Evolutionary conservation across 148 eudicot genomes (phyloP).

Genomic region (Rhododendron ovatum): DNA sequence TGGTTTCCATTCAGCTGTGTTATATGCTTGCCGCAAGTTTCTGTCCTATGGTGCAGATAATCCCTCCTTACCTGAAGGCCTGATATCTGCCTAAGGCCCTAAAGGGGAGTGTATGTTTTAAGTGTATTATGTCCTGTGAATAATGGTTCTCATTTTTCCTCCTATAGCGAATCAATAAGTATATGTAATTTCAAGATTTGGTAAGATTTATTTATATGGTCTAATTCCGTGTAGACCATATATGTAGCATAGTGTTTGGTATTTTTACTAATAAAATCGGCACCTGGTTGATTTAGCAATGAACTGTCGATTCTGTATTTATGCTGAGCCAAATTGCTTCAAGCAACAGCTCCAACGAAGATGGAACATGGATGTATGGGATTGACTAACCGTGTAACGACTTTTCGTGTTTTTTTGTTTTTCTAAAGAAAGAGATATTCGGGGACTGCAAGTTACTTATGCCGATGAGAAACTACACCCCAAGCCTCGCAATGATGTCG

Average conservation of each 20-base stretch:
- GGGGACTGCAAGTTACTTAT: background rate
- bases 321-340: background rate
- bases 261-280: background rate
- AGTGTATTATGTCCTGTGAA: background rate
- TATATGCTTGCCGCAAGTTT: constrained; percentile 73
- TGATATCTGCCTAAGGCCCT: constrained; percentile 37
- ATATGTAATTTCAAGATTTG: background rate
- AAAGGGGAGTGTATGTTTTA: constrained; percentile 5
- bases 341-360: too few relatives aligned
- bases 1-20: constrained; percentile 78
- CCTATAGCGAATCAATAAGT: background rate
- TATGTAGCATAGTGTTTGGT: background rate
- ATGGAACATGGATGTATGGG: background rate
- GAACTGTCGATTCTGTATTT: background rate
- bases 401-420: background rate
- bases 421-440: background rate
- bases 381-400: background rate
- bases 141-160: background rate
- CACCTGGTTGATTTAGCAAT: background rate
- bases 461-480: background rate
- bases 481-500: background rate
- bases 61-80: constrained; percentile 61
- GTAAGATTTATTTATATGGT: background rate
- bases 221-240: background rate
- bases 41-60: constrained; percentile 48